Percentiles rank a stretch among this genome's conserved stretches.
Evolutionary conservation across 257 asterid genomes (phyloP).

Genomic region (Gentiana macrophylla): DNA sequence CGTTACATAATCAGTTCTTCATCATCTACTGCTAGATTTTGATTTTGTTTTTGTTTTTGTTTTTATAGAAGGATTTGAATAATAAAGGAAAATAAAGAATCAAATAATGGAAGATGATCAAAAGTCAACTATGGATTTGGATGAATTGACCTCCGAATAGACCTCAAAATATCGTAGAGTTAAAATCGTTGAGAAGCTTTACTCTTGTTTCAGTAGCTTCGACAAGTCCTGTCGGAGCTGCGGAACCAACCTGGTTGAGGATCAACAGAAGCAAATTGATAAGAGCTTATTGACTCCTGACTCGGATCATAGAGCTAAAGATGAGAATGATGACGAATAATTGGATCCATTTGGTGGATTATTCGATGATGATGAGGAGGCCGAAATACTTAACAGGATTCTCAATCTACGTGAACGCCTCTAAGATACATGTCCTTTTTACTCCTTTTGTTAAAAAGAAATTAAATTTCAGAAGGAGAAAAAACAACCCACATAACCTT

Average conservation of each 20-base stretch:
- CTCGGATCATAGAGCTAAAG: constrained; percentile 26
- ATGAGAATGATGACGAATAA: constrained; percentile 25
- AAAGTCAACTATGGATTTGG: no score
- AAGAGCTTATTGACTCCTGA: constrained; percentile 65
- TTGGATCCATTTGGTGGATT: constrained; percentile 51
- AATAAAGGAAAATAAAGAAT: no score
- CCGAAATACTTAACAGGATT: constrained; percentile 55
- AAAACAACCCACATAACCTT: no score
- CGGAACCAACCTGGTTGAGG: constrained; percentile 15
- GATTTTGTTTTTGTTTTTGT: no score
- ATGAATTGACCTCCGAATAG: no score
- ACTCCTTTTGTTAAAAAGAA: no score
- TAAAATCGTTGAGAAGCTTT: constrained; percentile 57
- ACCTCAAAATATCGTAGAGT: constrained; percentile 38
- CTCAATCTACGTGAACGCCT: constrained; percentile 64
- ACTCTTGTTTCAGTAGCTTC: constrained; percentile 27
- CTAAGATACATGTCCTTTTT: constrained; percentile 23
- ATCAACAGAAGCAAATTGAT: constrained; percentile 12
- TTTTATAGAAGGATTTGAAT: no score
- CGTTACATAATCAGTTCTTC: no score
- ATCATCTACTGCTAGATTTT: no score
- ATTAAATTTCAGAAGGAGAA: no score
- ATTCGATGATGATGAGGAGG: constrained; percentile 50
- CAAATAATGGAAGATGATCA: no score
- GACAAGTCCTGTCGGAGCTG: constrained; percentile 42